These are phyloP conservation scores for Globisporangium perplexum DNA, from an alignment of 352 stramenopile species.

Conservation along the genomic window DNA sequence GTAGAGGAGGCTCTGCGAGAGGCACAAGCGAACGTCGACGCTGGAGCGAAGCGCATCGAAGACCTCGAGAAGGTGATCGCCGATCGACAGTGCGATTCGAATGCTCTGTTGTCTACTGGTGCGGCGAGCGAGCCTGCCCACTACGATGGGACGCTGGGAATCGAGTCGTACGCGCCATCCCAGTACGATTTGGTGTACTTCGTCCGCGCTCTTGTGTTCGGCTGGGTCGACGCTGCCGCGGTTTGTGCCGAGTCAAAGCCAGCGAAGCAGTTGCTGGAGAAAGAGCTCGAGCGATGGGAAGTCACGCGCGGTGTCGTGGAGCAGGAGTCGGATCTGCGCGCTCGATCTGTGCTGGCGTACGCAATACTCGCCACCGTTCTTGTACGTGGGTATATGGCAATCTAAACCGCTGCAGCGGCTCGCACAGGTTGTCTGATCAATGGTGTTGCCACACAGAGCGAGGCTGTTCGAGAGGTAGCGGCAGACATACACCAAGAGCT, in stretches of 20 bases:
- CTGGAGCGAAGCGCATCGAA: constrained; percentile 22
- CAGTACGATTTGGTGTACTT: constrained; percentile 34
- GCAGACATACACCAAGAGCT: constrained; percentile 35
- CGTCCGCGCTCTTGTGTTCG: constrained; percentile 34
- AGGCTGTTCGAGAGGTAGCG: constrained; percentile 27
- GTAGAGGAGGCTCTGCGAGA: constrained; percentile 22
- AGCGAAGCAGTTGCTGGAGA: constrained; percentile 19
- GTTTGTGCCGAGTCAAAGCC: constrained; percentile 17
- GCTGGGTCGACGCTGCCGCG: constrained; percentile 27
- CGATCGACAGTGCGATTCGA: constrained; percentile 22
- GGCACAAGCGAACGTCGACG: constrained; percentile 19
- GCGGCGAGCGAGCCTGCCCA: background rate
- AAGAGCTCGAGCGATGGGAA: constrained; percentile 22
- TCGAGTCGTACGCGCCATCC: constrained; percentile 33
- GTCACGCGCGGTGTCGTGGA: constrained; percentile 17
- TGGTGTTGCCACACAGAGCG: constrained; percentile 1
- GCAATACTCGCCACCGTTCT: constrained; percentile 19
- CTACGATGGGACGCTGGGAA: constrained; percentile 28
- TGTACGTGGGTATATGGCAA: constrained; percentile 3
- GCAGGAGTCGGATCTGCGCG: constrained; percentile 13
- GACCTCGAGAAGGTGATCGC: constrained; percentile 3
- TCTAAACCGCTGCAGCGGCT: background rate
- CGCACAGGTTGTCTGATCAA: background rate
- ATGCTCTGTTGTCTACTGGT: constrained; percentile 4
- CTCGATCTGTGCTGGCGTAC: background rate